These are phyloP conservation scores for Moringa oleifera DNA, from an alignment of 345 rosid genomes.

Conservation along the genomic window DNA sequence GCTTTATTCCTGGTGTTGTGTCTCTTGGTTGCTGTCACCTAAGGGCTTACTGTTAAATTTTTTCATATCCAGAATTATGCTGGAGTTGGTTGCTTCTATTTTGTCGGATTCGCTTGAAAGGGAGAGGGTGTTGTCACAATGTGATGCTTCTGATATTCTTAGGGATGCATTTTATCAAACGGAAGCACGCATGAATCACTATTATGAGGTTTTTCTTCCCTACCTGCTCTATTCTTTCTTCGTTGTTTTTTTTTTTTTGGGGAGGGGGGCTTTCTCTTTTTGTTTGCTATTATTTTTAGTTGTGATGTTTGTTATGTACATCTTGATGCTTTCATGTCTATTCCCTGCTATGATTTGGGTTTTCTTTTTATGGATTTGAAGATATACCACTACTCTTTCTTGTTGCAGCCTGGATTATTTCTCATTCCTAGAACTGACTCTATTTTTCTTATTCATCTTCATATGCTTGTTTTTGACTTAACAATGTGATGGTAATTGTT, in stretches of 20 bases:
- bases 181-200: slow-evolving; percentile 77
- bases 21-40: background rate
- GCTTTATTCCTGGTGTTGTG: background rate
- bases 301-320: slow-evolving; percentile 12
- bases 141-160: slow-evolving; percentile 85
- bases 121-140: slow-evolving; percentile 58
- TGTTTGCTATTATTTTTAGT: slow-evolving; percentile 7
- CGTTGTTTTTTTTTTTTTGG: background rate
- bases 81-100: slow-evolving; percentile 63
- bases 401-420: background rate
- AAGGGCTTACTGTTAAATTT: background rate
- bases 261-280: slow-evolving; percentile 2
- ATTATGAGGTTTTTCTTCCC: slow-evolving; percentile 67
- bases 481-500: background rate
- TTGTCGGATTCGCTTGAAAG: slow-evolving; percentile 62
- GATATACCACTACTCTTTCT: background rate
- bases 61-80: slow-evolving; percentile 56
- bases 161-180: slow-evolving; percentile 67
- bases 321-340: background rate
- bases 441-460: slow-evolving; percentile 5
- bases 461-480: slow-evolving; percentile 2
- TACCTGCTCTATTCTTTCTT: slow-evolving; percentile 4
- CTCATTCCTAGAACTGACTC: background rate
- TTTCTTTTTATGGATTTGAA: slow-evolving; percentile 1
- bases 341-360: background rate